These are phyloP conservation scores for Canavalia ensiformis DNA, from an alignment of 306 rosid genomes.

Conservation along the genomic window DNA sequence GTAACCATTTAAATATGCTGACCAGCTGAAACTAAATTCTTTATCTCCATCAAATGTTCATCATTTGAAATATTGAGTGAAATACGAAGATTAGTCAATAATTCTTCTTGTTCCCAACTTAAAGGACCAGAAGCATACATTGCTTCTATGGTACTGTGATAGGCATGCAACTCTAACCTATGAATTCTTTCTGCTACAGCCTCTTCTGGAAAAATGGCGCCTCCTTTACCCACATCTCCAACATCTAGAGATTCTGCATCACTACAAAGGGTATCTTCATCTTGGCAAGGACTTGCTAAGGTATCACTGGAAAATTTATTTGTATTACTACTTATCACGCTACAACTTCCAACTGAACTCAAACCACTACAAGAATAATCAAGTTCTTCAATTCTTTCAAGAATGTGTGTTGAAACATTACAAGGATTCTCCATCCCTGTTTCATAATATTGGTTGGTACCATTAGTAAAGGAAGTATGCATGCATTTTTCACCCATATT, in stretches of 20 bases:
- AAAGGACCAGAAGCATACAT: slow-evolving; percentile 88
- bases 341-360: slow-evolving; percentile 92
- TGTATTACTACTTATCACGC: slow-evolving; percentile 60
- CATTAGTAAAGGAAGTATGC: slow-evolving; percentile 63
- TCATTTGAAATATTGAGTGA: slow-evolving; percentile 89
- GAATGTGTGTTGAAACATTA: slow-evolving; percentile 51
- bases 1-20: slow-evolving; percentile 46
- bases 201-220: slow-evolving; percentile 51
- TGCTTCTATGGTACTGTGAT: slow-evolving; percentile 66
- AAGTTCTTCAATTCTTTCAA: slow-evolving; percentile 61
- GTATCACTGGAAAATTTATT: slow-evolving; percentile 52
- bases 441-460: slow-evolving; percentile 56
- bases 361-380: slow-evolving; percentile 63
- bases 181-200: slow-evolving; percentile 62
- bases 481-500: slow-evolving; percentile 69
- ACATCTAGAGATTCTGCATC: slow-evolving; percentile 72
- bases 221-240: slow-evolving; percentile 55
- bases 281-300: slow-evolving; percentile 63
- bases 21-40: slow-evolving; percentile 51
- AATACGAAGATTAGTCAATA: slow-evolving; percentile 86
- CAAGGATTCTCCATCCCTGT: slow-evolving; percentile 49
- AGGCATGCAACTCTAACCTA: slow-evolving; percentile 84
- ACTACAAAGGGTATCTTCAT: slow-evolving; percentile 63
- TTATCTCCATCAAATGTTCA: slow-evolving; percentile 67
- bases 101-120: slow-evolving; percentile 89